phyloP scores from a whole-genome alignment of 1,139 yeast genomes.

The Candida gigantensis region DNA sequence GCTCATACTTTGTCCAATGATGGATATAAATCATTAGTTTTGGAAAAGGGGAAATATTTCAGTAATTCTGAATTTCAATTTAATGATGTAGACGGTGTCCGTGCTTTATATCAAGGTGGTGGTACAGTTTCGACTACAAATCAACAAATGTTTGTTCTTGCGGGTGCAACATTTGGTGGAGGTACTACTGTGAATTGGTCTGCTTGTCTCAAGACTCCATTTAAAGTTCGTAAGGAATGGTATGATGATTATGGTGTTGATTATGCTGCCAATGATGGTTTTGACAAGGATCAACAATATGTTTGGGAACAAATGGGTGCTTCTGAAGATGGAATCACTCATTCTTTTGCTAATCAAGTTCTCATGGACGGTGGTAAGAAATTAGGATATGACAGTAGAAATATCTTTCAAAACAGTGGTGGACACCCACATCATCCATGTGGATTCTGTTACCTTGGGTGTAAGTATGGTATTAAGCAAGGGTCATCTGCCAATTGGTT shows the following conservation, averaged over 20 bases:
- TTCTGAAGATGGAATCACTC: slow-evolving; percentile 38
- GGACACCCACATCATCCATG: slow-evolving; percentile 47
- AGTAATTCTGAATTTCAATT: slow-evolving; percentile 37
- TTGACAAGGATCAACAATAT: slow-evolving; percentile 49
- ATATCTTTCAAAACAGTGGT: slow-evolving; percentile 54
- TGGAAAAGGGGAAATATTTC: slow-evolving; percentile 56
- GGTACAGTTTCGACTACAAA: slow-evolving; percentile 37
- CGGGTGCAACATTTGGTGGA: slow-evolving; percentile 63
- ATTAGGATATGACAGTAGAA: slow-evolving; percentile 46
- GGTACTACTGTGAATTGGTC: slow-evolving; percentile 66
- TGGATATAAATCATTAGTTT: slow-evolving; percentile 48
- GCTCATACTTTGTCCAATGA: slow-evolving; percentile 50
- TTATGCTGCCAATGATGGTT: slow-evolving; percentile 48
- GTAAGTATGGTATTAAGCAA: slow-evolving; percentile 55
- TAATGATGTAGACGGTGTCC: slow-evolving; percentile 40
- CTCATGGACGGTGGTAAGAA: slow-evolving; percentile 49
- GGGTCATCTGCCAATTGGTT: slow-evolving; percentile 58
- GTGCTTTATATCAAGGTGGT: slow-evolving; percentile 40
- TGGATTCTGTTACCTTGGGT: slow-evolving; percentile 57
- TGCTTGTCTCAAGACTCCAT: slow-evolving; percentile 57
- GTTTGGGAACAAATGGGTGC: slow-evolving; percentile 58
- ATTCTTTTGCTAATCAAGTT: slow-evolving; percentile 49
- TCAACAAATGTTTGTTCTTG: slow-evolving; percentile 44
- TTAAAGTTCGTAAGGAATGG: slow-evolving; percentile 58
- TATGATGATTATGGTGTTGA: slow-evolving; percentile 48